Base-by-base conservation (phyloP, 2,329 filamentous ascomycete genomes). In the Diaporthe sp. region DNA sequence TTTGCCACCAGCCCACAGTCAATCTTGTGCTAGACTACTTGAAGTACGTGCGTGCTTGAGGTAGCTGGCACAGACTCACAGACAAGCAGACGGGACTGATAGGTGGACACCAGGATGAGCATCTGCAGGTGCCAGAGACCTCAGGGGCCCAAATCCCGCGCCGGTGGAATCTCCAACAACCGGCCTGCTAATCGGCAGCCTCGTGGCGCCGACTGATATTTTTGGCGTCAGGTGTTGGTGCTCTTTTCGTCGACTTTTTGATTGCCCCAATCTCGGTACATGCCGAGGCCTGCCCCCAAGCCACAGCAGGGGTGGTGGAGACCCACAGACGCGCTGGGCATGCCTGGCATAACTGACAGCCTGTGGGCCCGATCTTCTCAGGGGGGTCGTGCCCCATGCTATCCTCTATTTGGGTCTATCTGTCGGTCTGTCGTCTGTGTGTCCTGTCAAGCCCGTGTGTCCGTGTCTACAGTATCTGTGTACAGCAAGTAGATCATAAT, bases 241-340 rank as follows among this genome's bases (percentile, higher is more conserved):
- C 65, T 49, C 65, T 25, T 68, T 68, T 53, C 22, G 65, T 68
- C 65, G 46, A 68, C 13, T 9, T 70, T 70, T 70, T 70, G 49
- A 70, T 70, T 70, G 49, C 65, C 49, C 65, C 42, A 70, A 70
- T 70, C 65, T 70, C 65, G 65, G 65, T 7, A 70, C 65, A 55
- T 70, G 65, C 65, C 65, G 65, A 70, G n/a, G 65, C n/a, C 12
- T 55, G n/a, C 61, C 6, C 46, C 65, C n/a, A 39, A 42, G 62
- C 62, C 62, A 49, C 61, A 51, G 46, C 60, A 25, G 39, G 60
- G 60, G 60, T 31, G 55, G 60, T 28, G 8, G 39, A 39, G 60
- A 42, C 39, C 60, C 60, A 62, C 37, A 42, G 37, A 39, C 37
- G 37, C 37, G 37, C 37, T 39, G 37, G 6, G n/a, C 34, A 44